Evolutionary conservation across 1,284 basidiomycete species (phyloP).

Genomic region (Sutorius eximius): DNA sequence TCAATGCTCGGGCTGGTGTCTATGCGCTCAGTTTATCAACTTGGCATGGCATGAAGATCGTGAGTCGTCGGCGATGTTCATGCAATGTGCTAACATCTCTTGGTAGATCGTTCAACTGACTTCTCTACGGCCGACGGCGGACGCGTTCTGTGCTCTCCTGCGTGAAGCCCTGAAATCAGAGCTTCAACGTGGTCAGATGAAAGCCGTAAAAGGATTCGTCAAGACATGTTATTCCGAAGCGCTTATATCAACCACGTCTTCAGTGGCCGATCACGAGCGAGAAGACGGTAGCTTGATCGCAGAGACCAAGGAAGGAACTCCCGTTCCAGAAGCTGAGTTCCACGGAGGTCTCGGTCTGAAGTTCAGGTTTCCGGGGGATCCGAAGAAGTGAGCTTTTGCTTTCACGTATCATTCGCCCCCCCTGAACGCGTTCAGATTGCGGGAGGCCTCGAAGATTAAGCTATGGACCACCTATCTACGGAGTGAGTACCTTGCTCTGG

Average conservation of each 20-base stretch:
- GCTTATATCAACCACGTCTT: slow-evolving; percentile 62
- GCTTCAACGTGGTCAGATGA: slow-evolving; percentile 88
- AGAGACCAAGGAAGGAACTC: slow-evolving; percentile 51
- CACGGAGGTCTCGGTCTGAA: slow-evolving; percentile 84
- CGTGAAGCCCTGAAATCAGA: slow-evolving; percentile 90
- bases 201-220: slow-evolving; percentile 87
- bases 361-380: slow-evolving; percentile 92
- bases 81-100: slow-evolving; percentile 10
- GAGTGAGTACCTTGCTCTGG: slow-evolving; percentile 46
- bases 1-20: slow-evolving; percentile 89
- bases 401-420: not conserved
- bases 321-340: slow-evolving; percentile 57
- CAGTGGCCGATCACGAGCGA: slow-evolving; percentile 59
- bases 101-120: slow-evolving; percentile 91
- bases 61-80: slow-evolving; percentile 42
- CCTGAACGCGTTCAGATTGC: slow-evolving; percentile 53
- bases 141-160: slow-evolving; percentile 89
- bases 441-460: slow-evolving; percentile 97
- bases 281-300: slow-evolving; percentile 65
- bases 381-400: slow-evolving; percentile 70
- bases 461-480: slow-evolving; percentile 91
- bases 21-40: slow-evolving; percentile 93
- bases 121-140: slow-evolving; percentile 92
- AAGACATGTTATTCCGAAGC: slow-evolving; percentile 94
- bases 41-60: slow-evolving; percentile 96